Conservation (phyloP, 2,329 filamentous ascomycete genomes). For the Metarhizium album region DNA sequence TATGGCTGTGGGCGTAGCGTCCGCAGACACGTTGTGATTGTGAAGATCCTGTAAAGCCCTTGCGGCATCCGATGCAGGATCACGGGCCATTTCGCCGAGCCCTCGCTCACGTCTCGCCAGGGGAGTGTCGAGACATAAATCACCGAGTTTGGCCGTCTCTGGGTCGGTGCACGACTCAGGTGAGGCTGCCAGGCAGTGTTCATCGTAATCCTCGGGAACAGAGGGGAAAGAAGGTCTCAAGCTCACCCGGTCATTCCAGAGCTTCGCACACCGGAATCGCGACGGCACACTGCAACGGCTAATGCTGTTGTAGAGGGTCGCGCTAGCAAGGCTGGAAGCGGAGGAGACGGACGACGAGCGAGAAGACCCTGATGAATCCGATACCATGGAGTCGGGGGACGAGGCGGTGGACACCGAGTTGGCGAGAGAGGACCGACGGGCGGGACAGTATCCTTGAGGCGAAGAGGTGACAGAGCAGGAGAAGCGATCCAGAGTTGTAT, state of each 20-base stretch:
- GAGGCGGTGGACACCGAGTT: conserved; percentile 52
- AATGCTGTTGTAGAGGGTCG: conserved; percentile 38
- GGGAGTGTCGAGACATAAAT: conserved; percentile 37
- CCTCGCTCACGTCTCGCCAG: conserved; percentile 35
- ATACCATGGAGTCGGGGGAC: conserved; percentile 58
- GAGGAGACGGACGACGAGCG: conserved; percentile 56
- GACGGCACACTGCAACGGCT: conserved; percentile 42
- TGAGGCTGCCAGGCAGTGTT: conserved; percentile 40
- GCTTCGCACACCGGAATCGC: conserved; percentile 52
- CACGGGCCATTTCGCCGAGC: conserved; percentile 30
- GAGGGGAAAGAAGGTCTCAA: conserved; percentile 42
- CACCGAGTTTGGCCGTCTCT: conserved; percentile 36
- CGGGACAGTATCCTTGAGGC: conserved; percentile 36
- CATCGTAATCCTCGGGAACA: conserved; percentile 46
- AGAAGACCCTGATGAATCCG: conserved; percentile 49
- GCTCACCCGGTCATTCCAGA: conserved; percentile 44
- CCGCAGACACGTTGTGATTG: conserved; percentile 32
- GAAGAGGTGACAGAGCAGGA: conserved; percentile 37
- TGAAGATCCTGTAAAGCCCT: conserved; percentile 51
- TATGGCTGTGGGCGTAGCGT: conserved; percentile 25
- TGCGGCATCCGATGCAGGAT: conserved; percentile 42
- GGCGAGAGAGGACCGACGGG: conserved; percentile 51
- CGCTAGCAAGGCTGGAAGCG: conserved; percentile 48
- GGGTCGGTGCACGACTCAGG: conserved; percentile 46
- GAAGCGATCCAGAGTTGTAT: conserved; percentile 41